Base-by-base conservation (phyloP, 1,284 basidiomycete species). In the Fomitiporia mediterranea region DNA sequence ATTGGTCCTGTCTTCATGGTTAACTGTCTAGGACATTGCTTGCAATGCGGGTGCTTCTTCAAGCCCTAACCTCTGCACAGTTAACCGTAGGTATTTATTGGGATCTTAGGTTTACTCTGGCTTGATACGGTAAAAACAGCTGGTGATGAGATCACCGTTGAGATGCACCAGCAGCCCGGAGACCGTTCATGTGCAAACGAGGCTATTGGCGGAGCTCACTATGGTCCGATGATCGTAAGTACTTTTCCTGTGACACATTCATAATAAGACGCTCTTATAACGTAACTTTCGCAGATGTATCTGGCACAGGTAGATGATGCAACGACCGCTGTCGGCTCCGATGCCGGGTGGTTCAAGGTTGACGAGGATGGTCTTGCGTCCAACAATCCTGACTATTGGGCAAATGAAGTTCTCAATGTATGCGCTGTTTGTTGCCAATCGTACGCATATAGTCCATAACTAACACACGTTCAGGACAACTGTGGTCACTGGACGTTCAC, bases 101-200 rank as follows among this genome's bases (percentile, higher is more conserved):
- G n/a, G n/a, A n/a, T n/a, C n/a, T n/a, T n/a, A n/a, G n/a, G 8
- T 34, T 13, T 35, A 32, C 49, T 23, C 23, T 15, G 6, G 17
- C 6, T 51, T 21, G 9, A 2, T 21, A 21, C 30, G 21, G 11
- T 53, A n/a, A 39, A n/a, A 28, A 3, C 50, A 77, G 78, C 77
- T 35, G 78, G 77, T 2, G 75, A 75, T 57, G 63, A 60, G 7
- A 69, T 79, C 40, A 77, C 75, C 8, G 77, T 80, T 39, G 78
- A 80, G 66, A 80, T 79, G 78, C 77, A 80, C 63, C 76, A 78
- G 64, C 77, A 79, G 64, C 74, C 75, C 0, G 67, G 65, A 25
- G 72, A 79, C 56, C 75, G 78, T 40, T 71, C 70, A 6, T 80
- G 78, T 60, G 65, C 70, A 9, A 73, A 70, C 57, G 71, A 79